These are phyloP conservation scores for Arxiozyma heterogenica DNA, from an alignment of 1,139 yeast genomes.

Conservation along the genomic window DNA sequence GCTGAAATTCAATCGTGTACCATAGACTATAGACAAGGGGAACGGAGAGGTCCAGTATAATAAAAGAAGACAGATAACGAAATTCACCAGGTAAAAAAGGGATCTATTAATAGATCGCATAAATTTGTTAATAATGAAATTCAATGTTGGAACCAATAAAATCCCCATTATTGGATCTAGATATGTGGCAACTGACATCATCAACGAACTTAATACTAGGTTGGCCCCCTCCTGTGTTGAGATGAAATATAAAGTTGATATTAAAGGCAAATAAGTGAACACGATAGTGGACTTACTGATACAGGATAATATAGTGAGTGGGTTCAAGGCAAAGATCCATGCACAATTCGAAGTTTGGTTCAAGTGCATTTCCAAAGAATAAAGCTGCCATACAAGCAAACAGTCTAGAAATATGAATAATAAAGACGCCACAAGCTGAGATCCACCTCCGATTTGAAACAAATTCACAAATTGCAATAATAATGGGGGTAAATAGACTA, in stretches of 20 bases:
- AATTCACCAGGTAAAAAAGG: not conserved
- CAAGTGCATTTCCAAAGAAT: not conserved
- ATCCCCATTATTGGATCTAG: conserved; percentile 54
- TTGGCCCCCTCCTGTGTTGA: conserved; percentile 30
- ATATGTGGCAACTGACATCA: conserved; percentile 57
- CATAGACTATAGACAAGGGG: conserved; percentile 41
- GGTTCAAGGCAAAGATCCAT: conserved; percentile 62
- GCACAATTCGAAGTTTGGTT: conserved; percentile 12
- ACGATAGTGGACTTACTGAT: conserved; percentile 60
- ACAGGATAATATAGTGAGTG: conserved; percentile 59
- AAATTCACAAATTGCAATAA: conserved; percentile 31
- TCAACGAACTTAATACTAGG: conserved; percentile 39
- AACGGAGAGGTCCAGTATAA: not conserved
- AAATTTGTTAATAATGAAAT: conserved; percentile 14
- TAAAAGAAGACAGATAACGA: not conserved
- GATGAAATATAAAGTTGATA: conserved; percentile 43
- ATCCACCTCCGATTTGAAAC: not conserved
- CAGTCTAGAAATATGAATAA: conserved; percentile 37
- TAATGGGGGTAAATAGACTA: conserved; percentile 78
- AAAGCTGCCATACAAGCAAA: conserved; percentile 29
- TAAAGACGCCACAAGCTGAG: conserved; percentile 12
- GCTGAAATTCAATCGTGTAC: conserved; percentile 48
- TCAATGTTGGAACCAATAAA: conserved; percentile 47
- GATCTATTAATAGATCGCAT: not conserved
- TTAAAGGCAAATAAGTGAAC: conserved; percentile 50